A percentile compares a stretch with the other conserved stretches of the same genome.
Conservation (phyloP, 768 basidiomycete species). For the Auricularia sp. region DNA sequence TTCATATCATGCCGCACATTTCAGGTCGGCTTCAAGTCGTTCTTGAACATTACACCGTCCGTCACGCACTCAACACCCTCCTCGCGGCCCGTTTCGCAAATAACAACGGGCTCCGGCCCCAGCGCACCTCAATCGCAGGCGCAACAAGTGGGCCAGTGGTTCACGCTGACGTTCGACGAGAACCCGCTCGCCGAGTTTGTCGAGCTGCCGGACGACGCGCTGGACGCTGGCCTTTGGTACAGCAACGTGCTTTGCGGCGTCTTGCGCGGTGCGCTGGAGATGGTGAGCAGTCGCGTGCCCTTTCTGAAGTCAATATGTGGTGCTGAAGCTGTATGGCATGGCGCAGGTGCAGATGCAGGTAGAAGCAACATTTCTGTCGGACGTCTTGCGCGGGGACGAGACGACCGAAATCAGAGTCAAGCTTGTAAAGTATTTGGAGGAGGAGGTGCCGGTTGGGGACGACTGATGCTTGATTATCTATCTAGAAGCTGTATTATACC, state of each 20-base stretch:
- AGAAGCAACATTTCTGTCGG: constrained; percentile 78
- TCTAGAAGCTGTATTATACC: background rate
- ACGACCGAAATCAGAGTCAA: constrained; percentile 87
- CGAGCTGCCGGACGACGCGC: constrained; percentile 85
- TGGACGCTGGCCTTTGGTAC: constrained; percentile 93
- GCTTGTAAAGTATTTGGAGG: constrained; percentile 85
- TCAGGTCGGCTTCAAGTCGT: constrained; percentile 96
- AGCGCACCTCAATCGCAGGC: background rate
- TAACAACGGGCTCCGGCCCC: background rate
- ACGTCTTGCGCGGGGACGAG: constrained; percentile 88
- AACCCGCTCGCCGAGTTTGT: constrained; percentile 97
- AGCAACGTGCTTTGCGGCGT: constrained; percentile 95
- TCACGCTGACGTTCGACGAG: constrained; percentile 84
- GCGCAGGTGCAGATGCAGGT: constrained; percentile 91
- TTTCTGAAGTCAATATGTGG: background rate
- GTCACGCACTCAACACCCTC: constrained; percentile 37
- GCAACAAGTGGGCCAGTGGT: constrained; percentile 25
- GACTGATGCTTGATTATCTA: constrained; percentile 37
- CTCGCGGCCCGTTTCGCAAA: background rate
- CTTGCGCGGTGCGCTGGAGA: constrained; percentile 84
- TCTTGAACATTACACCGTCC: constrained; percentile 82
- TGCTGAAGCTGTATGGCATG: background rate
- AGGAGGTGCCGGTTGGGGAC: constrained; percentile 89
- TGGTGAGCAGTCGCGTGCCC: constrained; percentile 47
- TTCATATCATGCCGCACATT: background rate